phyloP scores from a whole-genome alignment of 83 land plant species.

The Isoetes engelmannii region DNA sequence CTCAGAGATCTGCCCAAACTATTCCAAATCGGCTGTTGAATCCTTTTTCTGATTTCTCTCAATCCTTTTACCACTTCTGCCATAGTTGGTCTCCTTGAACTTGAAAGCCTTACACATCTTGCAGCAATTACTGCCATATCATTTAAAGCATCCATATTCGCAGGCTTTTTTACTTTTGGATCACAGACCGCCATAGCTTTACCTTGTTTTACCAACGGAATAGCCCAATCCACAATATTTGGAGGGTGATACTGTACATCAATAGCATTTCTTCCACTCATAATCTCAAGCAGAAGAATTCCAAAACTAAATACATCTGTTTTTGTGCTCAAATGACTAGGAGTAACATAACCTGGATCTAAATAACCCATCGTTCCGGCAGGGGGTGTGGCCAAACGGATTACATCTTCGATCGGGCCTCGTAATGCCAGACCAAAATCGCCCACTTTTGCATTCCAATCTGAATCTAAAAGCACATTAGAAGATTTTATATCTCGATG shows the following conservation, averaged over 20 bases:
- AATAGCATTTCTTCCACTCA: slow-evolving; percentile 34
- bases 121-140: slow-evolving; percentile 26
- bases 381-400: slow-evolving; percentile 16
- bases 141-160: slow-evolving; percentile 17
- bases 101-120: slow-evolving; percentile 25
- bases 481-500: slow-evolving; percentile 68
- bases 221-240: slow-evolving; percentile 38
- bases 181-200: slow-evolving; percentile 14
- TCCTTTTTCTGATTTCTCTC: slow-evolving; percentile 13
- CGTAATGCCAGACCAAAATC: slow-evolving; percentile 73
- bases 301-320: slow-evolving; percentile 43
- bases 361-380: slow-evolving; percentile 29
- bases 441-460: slow-evolving; percentile 49
- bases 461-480: slow-evolving; percentile 51
- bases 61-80: slow-evolving; percentile 30
- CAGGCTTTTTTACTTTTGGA: slow-evolving; percentile 14
- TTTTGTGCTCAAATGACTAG: slow-evolving; percentile 26
- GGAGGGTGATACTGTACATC: slow-evolving; percentile 31
- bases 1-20: too few relatives aligned
- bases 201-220: slow-evolving; percentile 33
- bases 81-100: slow-evolving; percentile 32
- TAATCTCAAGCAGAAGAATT: slow-evolving; percentile 34
- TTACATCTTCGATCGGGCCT: slow-evolving; percentile 24
- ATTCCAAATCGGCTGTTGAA: slow-evolving; percentile 7
- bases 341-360: slow-evolving; percentile 33